phyloP scores from a whole-genome alignment of 208 protist species.

The Dictyostelium gargantuum region DNA sequence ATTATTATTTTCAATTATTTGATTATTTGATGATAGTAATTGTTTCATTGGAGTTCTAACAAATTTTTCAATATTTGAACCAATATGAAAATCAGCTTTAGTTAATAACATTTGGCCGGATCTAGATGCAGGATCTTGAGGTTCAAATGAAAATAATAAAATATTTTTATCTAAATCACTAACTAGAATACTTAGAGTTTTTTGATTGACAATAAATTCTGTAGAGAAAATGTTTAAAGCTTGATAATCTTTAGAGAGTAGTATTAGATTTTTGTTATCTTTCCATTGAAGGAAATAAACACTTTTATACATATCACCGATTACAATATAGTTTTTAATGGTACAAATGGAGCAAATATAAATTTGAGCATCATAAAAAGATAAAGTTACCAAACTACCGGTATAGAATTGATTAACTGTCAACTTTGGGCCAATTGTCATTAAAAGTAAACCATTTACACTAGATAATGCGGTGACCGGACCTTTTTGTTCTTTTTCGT shows the following conservation, averaged over 20 bases:
- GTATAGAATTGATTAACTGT: conserved; percentile 32
- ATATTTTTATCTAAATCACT: conserved; percentile 66
- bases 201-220: conserved; percentile 55
- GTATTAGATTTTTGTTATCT: not conserved
- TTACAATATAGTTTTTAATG: conserved; percentile 65
- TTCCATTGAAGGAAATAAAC: conserved; percentile 66
- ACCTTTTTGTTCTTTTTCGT: conserved; percentile 69
- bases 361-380: conserved; percentile 67
- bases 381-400: conserved; percentile 5
- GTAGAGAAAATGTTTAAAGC: not conserved
- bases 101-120: conserved; percentile 49
- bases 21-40: not conserved
- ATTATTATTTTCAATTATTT: not conserved
- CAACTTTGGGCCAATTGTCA: conserved; percentile 65
- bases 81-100: conserved; percentile 48
- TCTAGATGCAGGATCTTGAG: conserved; percentile 21
- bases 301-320: conserved; percentile 65
- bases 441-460: conserved; percentile 31
- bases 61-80: conserved; percentile 48
- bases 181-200: not conserved
- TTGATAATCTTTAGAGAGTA: conserved; percentile 57
- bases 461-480: conserved; percentile 25
- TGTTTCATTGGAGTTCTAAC: conserved; percentile 11
- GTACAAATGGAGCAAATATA: conserved; percentile 45
- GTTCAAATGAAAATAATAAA: conserved; percentile 36